Percentiles rank a stretch among this genome's conserved stretches.
Conservation (phyloP, 163 green algal genomes). For the Scenedesmus sp. region DNA sequence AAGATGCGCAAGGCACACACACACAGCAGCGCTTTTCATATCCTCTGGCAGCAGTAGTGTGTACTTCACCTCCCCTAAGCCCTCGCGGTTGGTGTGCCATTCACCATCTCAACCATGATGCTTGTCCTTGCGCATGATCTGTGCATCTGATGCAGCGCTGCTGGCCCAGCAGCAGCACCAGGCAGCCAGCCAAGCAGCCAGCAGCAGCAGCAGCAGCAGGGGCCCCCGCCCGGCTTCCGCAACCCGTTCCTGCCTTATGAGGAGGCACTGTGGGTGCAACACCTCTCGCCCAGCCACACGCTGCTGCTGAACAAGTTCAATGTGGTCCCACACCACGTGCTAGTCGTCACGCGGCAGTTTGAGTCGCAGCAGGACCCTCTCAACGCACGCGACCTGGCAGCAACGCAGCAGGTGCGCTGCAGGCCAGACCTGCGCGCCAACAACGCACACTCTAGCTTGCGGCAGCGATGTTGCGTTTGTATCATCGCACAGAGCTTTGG, state of each 20-base stretch:
- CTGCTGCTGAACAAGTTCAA: conserved; percentile 98
- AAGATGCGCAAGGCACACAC: no score
- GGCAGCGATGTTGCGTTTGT: neutral
- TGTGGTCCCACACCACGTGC: conserved; percentile 81
- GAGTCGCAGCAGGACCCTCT: conserved; percentile 76
- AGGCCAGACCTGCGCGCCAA: neutral
- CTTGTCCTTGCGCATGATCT: no score
- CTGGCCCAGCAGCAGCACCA: neutral
- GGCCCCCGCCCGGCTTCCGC: conserved; percentile 8
- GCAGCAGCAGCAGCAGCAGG: conserved; percentile 24
- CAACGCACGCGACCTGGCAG: conserved; percentile 69
- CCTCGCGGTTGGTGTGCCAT: no score
- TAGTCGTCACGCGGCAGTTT: conserved; percentile 89
- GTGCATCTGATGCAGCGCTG: neutral
- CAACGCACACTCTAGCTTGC: no score
- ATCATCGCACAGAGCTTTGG: no score
- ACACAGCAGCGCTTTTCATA: no score
- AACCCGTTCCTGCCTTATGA: conserved; percentile 93
- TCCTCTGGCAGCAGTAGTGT: no score
- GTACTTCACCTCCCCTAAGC: no score
- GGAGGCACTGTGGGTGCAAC: conserved; percentile 72
- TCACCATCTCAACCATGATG: no score
- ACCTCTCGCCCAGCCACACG: conserved; percentile 80
- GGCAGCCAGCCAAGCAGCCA: neutral
- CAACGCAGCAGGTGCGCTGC: conserved; percentile 62